Conservation (phyloP, 169 alveolate species). For the Perkinsus chesapeaki region DNA sequence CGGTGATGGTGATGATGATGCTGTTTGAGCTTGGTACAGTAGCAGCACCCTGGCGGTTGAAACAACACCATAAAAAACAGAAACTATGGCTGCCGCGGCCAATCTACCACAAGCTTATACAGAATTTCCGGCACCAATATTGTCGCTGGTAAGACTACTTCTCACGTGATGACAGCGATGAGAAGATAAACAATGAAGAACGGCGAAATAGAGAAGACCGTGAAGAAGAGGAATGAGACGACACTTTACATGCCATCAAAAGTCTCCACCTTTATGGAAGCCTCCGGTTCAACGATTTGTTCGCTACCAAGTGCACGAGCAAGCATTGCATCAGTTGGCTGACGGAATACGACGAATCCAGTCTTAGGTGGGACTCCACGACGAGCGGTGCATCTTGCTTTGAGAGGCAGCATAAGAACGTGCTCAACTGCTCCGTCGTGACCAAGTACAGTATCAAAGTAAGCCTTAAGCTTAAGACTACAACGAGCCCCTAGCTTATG, state of each 20-base stretch:
- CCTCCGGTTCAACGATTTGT: neutral
- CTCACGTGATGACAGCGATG: neutral
- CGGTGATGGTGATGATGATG: too few relatives aligned
- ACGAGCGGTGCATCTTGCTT: neutral
- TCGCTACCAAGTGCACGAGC: neutral
- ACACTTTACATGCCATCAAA: neutral
- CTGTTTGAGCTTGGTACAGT: too few relatives aligned
- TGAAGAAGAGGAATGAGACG: neutral
- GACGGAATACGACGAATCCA: neutral
- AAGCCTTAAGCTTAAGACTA: neutral
- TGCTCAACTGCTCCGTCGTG: neutral
- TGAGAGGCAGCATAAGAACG: neutral
- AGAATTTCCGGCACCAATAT: neutral
- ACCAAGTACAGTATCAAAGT: neutral
- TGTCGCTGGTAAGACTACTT: neutral
- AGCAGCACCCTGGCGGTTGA: too few relatives aligned
- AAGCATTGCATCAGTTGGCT: neutral
- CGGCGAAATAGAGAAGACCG: neutral
- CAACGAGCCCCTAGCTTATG: conserved; percentile 2
- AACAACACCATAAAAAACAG: neutral
- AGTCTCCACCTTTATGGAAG: neutral
- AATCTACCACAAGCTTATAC: neutral
- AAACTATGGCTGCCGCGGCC: neutral
- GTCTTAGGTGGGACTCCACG: neutral
- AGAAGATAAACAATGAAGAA: neutral